Base-by-base conservation (phyloP, 2,329 filamentous ascomycete species). In the Tolypocladium sp. region DNA sequence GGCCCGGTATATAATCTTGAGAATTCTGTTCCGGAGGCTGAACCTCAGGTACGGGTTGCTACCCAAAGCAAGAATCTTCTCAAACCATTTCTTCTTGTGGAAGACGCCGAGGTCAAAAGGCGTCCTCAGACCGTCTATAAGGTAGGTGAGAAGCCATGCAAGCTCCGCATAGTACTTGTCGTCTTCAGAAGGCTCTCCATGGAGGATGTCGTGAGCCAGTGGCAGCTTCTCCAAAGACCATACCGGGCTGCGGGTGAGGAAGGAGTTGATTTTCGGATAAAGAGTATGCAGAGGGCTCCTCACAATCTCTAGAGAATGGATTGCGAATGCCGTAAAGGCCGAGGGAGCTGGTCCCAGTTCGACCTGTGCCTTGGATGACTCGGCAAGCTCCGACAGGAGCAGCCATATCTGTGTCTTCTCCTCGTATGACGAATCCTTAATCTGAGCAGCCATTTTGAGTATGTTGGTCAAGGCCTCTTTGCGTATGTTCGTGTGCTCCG, bases 201-300 rank as follows among this genome's bases (percentile, higher is more conserved):
- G 79, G 13, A 87, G 75, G 57, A 88, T 77, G 62, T 82, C 80
- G 64, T 83, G 79, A 30, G 85, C 84, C n/a, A 93, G 79, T 9
- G 94, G 82, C 30, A 94, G 83, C 68, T 85, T 87, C 60, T 90
- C 84, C 22, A 87, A 69, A 15, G 86, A 80, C 93, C 93, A 97
- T 30, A 80, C 73, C 0, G 93, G 92, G 0, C 86, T 83, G 57
- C 86, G 86, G 27, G 90, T 90, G 41, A 97, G 82, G 71, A 92
- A 97, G 7, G 81, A 79, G 76, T 96, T 96, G 73, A 94, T 77
- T 70, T 96, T 96, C 60, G 86, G 84, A 70, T 96, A 97, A 42
- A 97, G 82, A 61, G 84, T 84, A 69, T 96, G 91, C 20, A 91
- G 80, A 0, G 93, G 93, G 62, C 91, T 87, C 27, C 80, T 82